Base-by-base conservation (phyloP, 768 basidiomycete species). In the Trametes elegans region DNA sequence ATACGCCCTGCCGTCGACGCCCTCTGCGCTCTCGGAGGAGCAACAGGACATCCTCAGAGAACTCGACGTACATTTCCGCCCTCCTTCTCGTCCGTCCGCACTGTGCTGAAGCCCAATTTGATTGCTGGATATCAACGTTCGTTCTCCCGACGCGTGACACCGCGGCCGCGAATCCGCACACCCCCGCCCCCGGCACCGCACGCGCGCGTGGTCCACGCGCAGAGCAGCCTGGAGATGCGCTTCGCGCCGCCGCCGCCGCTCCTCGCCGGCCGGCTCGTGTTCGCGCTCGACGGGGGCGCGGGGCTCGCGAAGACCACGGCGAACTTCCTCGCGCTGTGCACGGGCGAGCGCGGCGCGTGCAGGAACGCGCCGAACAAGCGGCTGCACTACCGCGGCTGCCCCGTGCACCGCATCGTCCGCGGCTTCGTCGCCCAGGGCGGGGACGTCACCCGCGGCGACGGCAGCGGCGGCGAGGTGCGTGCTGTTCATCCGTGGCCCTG, bases 341-440 rank as follows among this genome's bases (percentile, higher is more conserved):
- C 74, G 0, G 76, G 76, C 4, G 74, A 77, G 49, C 73, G 70
- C 53, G 77, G 77, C 11, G 58, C 62, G 54, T 76, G 74, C 63
- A 80, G 78, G 70, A 75, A 71, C 41, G 73, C 73, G 13, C 76
- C 75, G 2, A 76, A 77, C 55, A 77, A 75, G 63, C 70, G 63
- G 29, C 64, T 81, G 46, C 72, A 73, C 56, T 82, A 79, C 60
- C 40, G 71, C 32, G 73, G 68, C 3, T 72, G 68, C 32, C 75
- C 74, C 26, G 69, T 83, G 1, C 79, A 80, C 64, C 68, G 79
- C 9, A 69, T 79, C 59, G 73, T 76, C 40, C 69, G 71, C 57
- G 79, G 70, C 13, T 82, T 80, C 46, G 70, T 81, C 4, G 75
- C 76, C 1, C 80, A 83, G 60, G 76, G 77, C n/a, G 80, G 80